These are phyloP conservation scores for Candida parachauliodes DNA, from an alignment of 805 yeast genomes.

Conservation along the genomic window DNA sequence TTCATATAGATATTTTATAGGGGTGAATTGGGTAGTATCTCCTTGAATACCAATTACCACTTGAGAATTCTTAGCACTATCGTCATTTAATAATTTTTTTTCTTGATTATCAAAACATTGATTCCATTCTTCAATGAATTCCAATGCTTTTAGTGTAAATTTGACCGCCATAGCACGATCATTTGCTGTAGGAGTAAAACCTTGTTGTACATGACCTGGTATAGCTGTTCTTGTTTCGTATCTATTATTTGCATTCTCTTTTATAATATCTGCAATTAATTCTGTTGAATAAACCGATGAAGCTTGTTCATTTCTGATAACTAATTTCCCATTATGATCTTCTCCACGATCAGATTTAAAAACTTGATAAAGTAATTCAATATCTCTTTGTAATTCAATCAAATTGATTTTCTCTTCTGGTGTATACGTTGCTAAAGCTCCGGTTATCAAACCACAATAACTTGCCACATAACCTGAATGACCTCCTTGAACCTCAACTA, in stretches of 20 bases:
- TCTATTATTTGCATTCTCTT: constrained; percentile 58
- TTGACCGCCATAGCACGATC: constrained; percentile 75
- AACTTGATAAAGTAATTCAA: constrained; percentile 54
- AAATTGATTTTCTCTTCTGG: constrained; percentile 69
- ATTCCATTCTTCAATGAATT: constrained; percentile 54
- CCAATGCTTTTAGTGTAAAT: constrained; percentile 65
- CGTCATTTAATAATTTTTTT: not conserved
- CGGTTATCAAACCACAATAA: constrained; percentile 62
- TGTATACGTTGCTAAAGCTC: constrained; percentile 71
- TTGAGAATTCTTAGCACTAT: constrained; percentile 21
- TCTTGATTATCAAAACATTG: constrained; percentile 7
- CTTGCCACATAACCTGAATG: constrained; percentile 78
- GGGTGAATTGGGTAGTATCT: constrained; percentile 54
- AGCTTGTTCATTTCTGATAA: constrained; percentile 65
- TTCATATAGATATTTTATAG: constrained; percentile 54
- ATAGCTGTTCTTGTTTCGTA: constrained; percentile 77
- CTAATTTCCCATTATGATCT: constrained; percentile 64
- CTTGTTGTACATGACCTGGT: constrained; percentile 88
- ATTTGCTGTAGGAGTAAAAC: constrained; percentile 71
- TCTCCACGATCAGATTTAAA: constrained; percentile 63
- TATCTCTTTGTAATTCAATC: constrained; percentile 61
- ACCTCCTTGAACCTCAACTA: constrained; percentile 84
- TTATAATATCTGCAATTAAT: constrained; percentile 66
- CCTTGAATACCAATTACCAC: constrained; percentile 74
- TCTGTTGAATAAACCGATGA: constrained; percentile 66